A percentile compares a stretch with the other conserved stretches of the same genome.
phyloP scores from a whole-genome alignment of 768 basidiomycete genomes.

The Phaeotremella fagi region DNA sequence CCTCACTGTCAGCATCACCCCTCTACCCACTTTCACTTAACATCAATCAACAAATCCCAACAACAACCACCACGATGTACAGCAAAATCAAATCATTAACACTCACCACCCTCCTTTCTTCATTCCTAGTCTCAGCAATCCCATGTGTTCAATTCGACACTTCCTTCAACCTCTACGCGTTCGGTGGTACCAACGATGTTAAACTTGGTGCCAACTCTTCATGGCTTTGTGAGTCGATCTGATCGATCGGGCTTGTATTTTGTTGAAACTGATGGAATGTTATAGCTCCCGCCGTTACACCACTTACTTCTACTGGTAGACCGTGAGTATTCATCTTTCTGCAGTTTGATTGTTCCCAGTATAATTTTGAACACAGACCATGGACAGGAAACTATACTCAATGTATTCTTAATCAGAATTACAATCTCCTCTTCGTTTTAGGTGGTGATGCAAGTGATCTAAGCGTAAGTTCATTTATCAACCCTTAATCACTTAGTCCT shows the following conservation, averaged over 20 bases:
- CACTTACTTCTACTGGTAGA: constrained; percentile 68
- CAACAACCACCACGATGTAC: too few relatives aligned
- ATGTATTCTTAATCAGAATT: constrained; percentile 57
- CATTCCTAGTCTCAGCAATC: constrained; percentile 31
- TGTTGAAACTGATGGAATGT: constrained; percentile 5
- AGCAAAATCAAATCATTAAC: too few relatives aligned
- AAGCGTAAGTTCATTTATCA: constrained; percentile 46
- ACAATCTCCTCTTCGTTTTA: constrained; percentile 78
- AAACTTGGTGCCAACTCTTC: constrained; percentile 65
- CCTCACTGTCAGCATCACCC: too few relatives aligned
- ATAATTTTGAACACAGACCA: constrained; percentile 27
- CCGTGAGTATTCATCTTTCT: constrained; percentile 58
- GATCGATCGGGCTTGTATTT: constrained; percentile 1
- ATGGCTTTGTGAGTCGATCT: constrained; percentile 58
- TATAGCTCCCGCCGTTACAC: constrained; percentile 56
- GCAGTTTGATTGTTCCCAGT: constrained; percentile 61
- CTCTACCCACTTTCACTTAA: neutral
- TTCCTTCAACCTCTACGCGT: constrained; percentile 76
- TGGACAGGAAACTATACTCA: constrained; percentile 49
- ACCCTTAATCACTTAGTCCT: constrained; percentile 1
- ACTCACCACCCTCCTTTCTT: constrained; percentile 24
- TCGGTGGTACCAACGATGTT: constrained; percentile 81
- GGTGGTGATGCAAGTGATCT: constrained; percentile 69
- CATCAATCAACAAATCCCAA: neutral
- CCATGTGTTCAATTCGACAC: constrained; percentile 76